A percentile compares a stretch with the other conserved stretches of the same genome.
These are phyloP conservation scores for Anthoceros angustus DNA, from an alignment of 225 moss, liverwort and hornwort species.

Conservation along the genomic window DNA sequence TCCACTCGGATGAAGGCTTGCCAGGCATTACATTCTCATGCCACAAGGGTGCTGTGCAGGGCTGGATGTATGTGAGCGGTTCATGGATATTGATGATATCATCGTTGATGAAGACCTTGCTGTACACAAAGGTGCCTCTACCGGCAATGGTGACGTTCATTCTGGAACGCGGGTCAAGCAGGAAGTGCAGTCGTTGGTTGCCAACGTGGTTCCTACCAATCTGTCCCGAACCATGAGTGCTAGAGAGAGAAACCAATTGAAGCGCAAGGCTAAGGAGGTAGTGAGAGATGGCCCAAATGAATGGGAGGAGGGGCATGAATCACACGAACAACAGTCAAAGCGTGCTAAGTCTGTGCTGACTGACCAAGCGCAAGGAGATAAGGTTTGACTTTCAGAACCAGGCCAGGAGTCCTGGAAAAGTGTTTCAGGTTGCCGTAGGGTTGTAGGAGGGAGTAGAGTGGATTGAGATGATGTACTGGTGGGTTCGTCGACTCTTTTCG, in stretches of 20 bases:
- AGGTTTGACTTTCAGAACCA: slow-evolving; percentile 8
- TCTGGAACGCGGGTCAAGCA: slow-evolving; percentile 40
- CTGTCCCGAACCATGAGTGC: slow-evolving; percentile 72
- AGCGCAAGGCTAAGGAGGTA: slow-evolving; percentile 78
- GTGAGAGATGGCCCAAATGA: slow-evolving; percentile 74
- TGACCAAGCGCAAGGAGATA: slow-evolving; percentile 65
- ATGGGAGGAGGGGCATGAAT: slow-evolving; percentile 74
- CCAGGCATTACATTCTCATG: no score
- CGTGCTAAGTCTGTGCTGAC: slow-evolving; percentile 55
- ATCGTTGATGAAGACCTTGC: slow-evolving; percentile 80
- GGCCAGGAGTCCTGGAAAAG: slow-evolving; percentile 7
- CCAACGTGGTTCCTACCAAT: slow-evolving; percentile 62
- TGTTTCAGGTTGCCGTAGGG: neutral
- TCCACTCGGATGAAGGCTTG: no score
- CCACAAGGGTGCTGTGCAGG: slow-evolving; percentile 26
- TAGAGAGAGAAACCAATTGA: slow-evolving; percentile 73
- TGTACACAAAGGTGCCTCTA: slow-evolving; percentile 27
- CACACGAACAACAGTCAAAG: slow-evolving; percentile 48
- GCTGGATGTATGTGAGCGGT: slow-evolving; percentile 75
- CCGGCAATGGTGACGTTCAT: slow-evolving; percentile 50
- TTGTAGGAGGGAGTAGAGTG: neutral
- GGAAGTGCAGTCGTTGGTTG: slow-evolving; percentile 76
- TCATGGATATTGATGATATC: slow-evolving; percentile 91
- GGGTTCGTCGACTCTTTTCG: neutral
- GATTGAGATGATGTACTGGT: neutral